Evolutionary conservation across 148 eudicot genomes (phyloP).

Genomic region (Diospyros kaki): DNA sequence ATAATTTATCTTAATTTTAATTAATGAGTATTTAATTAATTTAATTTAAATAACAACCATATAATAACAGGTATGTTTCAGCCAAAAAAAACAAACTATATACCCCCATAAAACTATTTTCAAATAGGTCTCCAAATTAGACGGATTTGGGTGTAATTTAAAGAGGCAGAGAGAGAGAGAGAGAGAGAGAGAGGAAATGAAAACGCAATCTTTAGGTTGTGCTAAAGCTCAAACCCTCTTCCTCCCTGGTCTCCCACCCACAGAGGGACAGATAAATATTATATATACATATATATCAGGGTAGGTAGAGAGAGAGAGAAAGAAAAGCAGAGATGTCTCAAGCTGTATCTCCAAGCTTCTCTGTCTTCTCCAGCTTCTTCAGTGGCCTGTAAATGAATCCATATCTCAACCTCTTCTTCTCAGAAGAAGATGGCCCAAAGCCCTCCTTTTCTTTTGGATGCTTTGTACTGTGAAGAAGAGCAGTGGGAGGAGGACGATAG

Average conservation of each 20-base stretch:
- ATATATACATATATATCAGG: no score
- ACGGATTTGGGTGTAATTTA: no score
- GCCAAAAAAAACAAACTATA: no score
- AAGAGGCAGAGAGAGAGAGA: no score
- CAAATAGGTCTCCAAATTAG: no score
- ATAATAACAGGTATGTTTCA: no score
- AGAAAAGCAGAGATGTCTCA: slow-evolving; percentile 9
- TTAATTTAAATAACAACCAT: no score
- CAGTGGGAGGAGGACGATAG: slow-evolving; percentile 16
- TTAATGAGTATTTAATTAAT: no score
- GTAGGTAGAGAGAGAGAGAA: not conserved
- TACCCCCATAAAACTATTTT: no score
- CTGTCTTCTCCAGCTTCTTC: slow-evolving; percentile 13
- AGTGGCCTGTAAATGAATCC: slow-evolving; percentile 17
- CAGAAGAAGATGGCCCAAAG: slow-evolving; percentile 30
- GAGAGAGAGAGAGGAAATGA: not conserved
- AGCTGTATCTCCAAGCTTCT: slow-evolving; percentile 11
- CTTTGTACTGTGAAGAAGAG: slow-evolving; percentile 41
- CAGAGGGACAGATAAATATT: no score
- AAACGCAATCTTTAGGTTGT: slow-evolving; percentile 17
- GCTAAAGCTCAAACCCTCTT: not conserved
- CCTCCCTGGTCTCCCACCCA: no score
- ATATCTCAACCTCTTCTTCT: slow-evolving; percentile 18
- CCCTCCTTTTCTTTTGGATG: slow-evolving; percentile 23
- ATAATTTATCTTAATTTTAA: no score